A percentile compares a stretch with the other conserved stretches of the same genome.
phyloP scores from a whole-genome alignment of 2,329 filamentous ascomycete genomes.

The Hypoxylon sp. region DNA sequence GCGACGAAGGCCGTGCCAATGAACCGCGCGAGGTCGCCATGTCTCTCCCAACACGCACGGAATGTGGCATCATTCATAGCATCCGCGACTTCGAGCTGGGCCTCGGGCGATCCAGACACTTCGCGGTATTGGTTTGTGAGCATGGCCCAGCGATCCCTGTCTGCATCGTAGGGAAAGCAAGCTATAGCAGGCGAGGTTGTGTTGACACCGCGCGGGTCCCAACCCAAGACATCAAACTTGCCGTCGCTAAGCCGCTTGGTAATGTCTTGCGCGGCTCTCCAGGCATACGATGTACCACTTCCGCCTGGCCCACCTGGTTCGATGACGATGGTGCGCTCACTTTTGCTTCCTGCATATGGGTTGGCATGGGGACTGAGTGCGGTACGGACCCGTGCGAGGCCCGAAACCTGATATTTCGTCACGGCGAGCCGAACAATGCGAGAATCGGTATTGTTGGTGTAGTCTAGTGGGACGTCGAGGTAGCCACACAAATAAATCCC shows the following conservation, averaged over 20 bases:
- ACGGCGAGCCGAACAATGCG: slow-evolving; percentile 63
- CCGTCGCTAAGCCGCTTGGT: slow-evolving; percentile 59
- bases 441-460: slow-evolving; percentile 59
- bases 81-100: slow-evolving; percentile 60
- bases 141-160: slow-evolving; percentile 62
- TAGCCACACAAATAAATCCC: slow-evolving; percentile 64
- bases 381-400: slow-evolving; percentile 53
- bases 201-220: slow-evolving; percentile 68
- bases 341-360: slow-evolving; percentile 54
- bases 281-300: slow-evolving; percentile 60
- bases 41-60: slow-evolving; percentile 57
- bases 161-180: slow-evolving; percentile 62
- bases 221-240: slow-evolving; percentile 64
- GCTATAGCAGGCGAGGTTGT: slow-evolving; percentile 59
- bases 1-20: slow-evolving; percentile 62
- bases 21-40: slow-evolving; percentile 62
- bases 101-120: slow-evolving; percentile 52
- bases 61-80: slow-evolving; percentile 62
- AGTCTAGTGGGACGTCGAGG: slow-evolving; percentile 63
- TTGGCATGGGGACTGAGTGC: slow-evolving; percentile 1
- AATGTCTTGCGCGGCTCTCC: slow-evolving; percentile 55
- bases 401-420: slow-evolving; percentile 63
- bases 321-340: slow-evolving; percentile 62
- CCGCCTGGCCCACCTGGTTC: slow-evolving; percentile 66
- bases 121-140: slow-evolving; percentile 57